Base-by-base conservation (phyloP, 2,329 filamentous ascomycete genomes). In the Epicoccum sorghinum region DNA sequence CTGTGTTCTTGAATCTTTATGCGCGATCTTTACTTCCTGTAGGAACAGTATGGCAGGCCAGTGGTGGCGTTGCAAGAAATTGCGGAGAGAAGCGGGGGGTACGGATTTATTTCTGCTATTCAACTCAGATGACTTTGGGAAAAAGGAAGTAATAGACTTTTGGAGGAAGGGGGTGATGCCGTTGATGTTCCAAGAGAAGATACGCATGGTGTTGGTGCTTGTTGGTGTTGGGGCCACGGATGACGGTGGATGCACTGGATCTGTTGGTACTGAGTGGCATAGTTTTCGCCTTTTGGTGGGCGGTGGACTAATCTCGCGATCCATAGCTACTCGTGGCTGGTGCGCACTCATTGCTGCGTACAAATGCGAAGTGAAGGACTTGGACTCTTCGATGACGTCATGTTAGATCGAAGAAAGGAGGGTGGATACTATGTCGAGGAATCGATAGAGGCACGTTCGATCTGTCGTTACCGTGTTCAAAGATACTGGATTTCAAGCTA, bases 181-280 rank as follows among this genome's bases (percentile, higher is more conserved):
- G 58, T 81, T 80, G 60, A 81, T 67, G 59, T 81, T 81, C 79
- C 79, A 81, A 8, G 77, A 77, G 62, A 76, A 79, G 25, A 81
- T 71, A 5, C 66, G 65, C 9, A 79, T 59, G 7, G 49, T 44
- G 32, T 62, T 38, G n/a, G 42, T 14, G 9, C 18, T 4, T 42
- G 38, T 24, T 10, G 39, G 47, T 1, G 22, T n/a, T 14, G 49
- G 43, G 7, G 3, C 3, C 22, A 12, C 3, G 5, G 49, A 33
- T 24, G 43, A 13, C 18, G 30, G 32, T 4, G 22, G 7, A 12
- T 33, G 23, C 5, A 41, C 23, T 22, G 23, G 7, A 3, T 7
- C 3, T 25, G 30, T 4, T 4, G n/a, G 1, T n/a, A 8, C 22
- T 30, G 9, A 8, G 13, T 13, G 23, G 10, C 13, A 8, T 4